Base-by-base conservation (phyloP, 345 rosid species). In the Angophora floribunda region DNA sequence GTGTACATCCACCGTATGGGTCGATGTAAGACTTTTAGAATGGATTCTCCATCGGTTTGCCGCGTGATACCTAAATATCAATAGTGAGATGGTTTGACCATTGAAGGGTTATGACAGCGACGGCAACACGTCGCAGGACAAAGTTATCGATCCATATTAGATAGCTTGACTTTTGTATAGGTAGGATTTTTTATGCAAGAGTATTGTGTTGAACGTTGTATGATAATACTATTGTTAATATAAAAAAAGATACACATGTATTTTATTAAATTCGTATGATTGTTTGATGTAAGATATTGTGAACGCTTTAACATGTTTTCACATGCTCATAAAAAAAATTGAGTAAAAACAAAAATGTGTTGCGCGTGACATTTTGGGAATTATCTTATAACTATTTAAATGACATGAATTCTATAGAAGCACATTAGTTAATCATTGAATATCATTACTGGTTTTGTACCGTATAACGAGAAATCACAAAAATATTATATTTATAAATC, bases 311-410 rank as follows among this genome's bases (percentile, higher is more conserved):
- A 21, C 24, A 12, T 55, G 61, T 28, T 1, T 0, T 12, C 6
- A 0, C 61, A 55, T 55, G 28, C 24, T 55, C 28, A 22, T 22
- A 22, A 55, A 55, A 55, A 55, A 21, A 22, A 21, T 55, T 55
- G 61, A 55, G 61, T 55, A 26, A 55, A 55, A 22, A 9, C 9
- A 22, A 55, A 55, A 21, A 9, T 26, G 28, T 9, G 1, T 0
- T 11, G 0, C 28, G 5, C 28, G 22, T 8, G 28, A 4, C 28
- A 4, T 55, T 9, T 12, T 55, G 0, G 13, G 24, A 8, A 22
- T 55, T 55, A 55, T 55, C 6, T 3, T 59, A 59, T 1, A 24
- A 1, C 11, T 59, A 24, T 59, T 59, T 59, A 59, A 3, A 28
- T 61, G 30, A 61, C 67, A 5, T 3, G 7, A 59, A 26, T 61